A percentile compares a stretch with the other conserved stretches of the same genome.
Evolutionary conservation across 1,284 basidiomycete genomes (phyloP).

Genomic region (Marasmius oreades): DNA sequence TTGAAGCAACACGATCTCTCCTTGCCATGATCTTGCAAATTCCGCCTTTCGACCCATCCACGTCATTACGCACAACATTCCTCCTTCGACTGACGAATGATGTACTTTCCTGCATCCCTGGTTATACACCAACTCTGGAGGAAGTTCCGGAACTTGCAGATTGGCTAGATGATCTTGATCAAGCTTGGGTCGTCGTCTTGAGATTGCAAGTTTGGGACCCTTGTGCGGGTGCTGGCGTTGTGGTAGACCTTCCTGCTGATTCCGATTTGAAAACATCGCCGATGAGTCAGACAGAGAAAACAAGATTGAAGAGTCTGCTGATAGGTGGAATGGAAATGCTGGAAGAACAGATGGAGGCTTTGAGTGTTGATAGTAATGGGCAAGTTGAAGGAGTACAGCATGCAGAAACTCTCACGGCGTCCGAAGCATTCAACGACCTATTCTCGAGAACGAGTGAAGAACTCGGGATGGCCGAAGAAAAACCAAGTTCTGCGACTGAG

Average conservation of each 20-base stretch:
- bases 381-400: constrained; percentile 8
- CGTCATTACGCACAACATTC: constrained; percentile 56
- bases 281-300: constrained; percentile 64
- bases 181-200: constrained; percentile 65
- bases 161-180: constrained; percentile 67
- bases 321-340: constrained; percentile 52
- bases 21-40: constrained; percentile 65
- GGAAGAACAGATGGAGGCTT: constrained; percentile 61
- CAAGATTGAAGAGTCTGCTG: constrained; percentile 61
- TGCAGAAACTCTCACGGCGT: constrained; percentile 20
- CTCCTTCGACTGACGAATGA: constrained; percentile 71
- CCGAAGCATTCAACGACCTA: neutral
- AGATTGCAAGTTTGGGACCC: constrained; percentile 63
- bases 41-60: constrained; percentile 65
- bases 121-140: constrained; percentile 46
- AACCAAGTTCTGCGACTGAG: neutral
- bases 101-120: constrained; percentile 50
- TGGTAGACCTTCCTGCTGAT: constrained; percentile 41
- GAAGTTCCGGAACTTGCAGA: constrained; percentile 51
- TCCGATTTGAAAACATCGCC: constrained; percentile 34
- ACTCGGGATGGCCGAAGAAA: neutral
- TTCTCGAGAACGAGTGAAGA: neutral
- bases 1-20: constrained; percentile 50
- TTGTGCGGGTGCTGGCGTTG: constrained; percentile 32
- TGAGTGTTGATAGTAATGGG: constrained; percentile 29